Percentiles rank a stretch among this genome's conserved stretches.
Conservation (phyloP, 345 rosid genomes). For the Draba incana region DNA sequence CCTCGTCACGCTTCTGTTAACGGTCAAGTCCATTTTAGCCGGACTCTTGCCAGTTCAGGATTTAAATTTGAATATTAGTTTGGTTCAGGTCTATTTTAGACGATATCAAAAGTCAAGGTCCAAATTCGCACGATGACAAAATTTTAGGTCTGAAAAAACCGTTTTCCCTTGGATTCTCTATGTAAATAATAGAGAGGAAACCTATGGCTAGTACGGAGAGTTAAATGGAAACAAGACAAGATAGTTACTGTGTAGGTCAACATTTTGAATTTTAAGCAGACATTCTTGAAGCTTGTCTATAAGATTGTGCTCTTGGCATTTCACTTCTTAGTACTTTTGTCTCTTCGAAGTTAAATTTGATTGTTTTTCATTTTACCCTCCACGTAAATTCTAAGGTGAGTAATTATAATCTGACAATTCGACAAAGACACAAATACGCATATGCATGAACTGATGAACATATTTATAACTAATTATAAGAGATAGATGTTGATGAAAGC, state of each 20-base stretch:
- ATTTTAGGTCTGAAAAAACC: too few relatives aligned
- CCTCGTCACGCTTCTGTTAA: too few relatives aligned
- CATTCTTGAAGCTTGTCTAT: constrained; percentile 14
- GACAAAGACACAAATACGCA: too few relatives aligned
- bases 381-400: background rate
- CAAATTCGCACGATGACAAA: too few relatives aligned
- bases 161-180: constrained; percentile 23
- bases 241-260: constrained; percentile 1
- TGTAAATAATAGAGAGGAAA: background rate
- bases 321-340: constrained; percentile 9
- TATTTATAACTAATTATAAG: too few relatives aligned
- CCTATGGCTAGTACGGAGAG: background rate
- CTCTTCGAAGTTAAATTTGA: background rate
- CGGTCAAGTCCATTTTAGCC: too few relatives aligned
- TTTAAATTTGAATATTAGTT: too few relatives aligned
- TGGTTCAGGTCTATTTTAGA: too few relatives aligned
- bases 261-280: constrained; percentile 7
- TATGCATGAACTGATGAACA: too few relatives aligned
- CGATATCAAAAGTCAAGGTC: too few relatives aligned
- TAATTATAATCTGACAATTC: constrained; percentile 8
- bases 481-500: too few relatives aligned
- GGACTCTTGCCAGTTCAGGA: too few relatives aligned
- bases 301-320: constrained; percentile 16
- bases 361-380: constrained; percentile 12
- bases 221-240: constrained; percentile 22